Percentiles rank a stretch among this genome's conserved stretches.
phyloP scores from a whole-genome alignment of 495 filamentous ascomycete species.

The Aspergillus kassunensis region DNA sequence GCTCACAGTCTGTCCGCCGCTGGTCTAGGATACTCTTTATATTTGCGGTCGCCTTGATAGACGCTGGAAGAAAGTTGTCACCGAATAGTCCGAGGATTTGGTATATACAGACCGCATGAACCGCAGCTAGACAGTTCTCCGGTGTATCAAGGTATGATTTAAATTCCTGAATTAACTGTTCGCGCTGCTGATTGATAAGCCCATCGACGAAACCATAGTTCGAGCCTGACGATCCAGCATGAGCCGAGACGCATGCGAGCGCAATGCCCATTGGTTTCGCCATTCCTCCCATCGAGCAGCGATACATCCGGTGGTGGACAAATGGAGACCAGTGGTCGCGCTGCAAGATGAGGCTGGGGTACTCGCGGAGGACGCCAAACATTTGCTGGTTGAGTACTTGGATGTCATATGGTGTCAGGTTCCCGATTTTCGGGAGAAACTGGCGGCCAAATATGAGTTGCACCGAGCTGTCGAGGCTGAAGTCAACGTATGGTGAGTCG shows the following conservation, averaged over 20 bases:
- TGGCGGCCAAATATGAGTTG: slow-evolving; percentile 7
- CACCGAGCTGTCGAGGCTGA: background rate
- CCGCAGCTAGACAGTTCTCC: slow-evolving; percentile 14
- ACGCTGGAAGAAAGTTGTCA: slow-evolving; percentile 2
- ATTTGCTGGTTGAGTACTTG: slow-evolving; percentile 8
- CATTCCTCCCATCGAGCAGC: slow-evolving; percentile 13
- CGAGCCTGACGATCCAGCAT: slow-evolving; percentile 11
- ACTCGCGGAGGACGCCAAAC: slow-evolving; percentile 11
- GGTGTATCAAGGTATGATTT: slow-evolving; percentile 5
- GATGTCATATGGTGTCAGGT: background rate
- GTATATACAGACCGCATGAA: slow-evolving; percentile 19
- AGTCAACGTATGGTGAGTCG: background rate
- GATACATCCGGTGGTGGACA: slow-evolving; percentile 15
- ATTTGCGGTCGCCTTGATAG: background rate
- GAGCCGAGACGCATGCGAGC: slow-evolving; percentile 8
- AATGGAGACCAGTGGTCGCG: slow-evolving; percentile 18
- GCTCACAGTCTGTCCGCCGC: background rate
- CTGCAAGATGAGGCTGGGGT: slow-evolving; percentile 12
- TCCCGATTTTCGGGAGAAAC: background rate
- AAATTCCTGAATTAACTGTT: slow-evolving; percentile 13
- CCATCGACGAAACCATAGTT: slow-evolving; percentile 13
- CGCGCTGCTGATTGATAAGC: slow-evolving; percentile 11
- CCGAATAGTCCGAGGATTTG: slow-evolving; percentile 18
- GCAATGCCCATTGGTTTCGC: slow-evolving; percentile 15
- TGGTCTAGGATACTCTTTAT: background rate